phyloP scores from a whole-genome alignment of 805 yeast species.

The Wickerhamomyces pijperi region DNA sequence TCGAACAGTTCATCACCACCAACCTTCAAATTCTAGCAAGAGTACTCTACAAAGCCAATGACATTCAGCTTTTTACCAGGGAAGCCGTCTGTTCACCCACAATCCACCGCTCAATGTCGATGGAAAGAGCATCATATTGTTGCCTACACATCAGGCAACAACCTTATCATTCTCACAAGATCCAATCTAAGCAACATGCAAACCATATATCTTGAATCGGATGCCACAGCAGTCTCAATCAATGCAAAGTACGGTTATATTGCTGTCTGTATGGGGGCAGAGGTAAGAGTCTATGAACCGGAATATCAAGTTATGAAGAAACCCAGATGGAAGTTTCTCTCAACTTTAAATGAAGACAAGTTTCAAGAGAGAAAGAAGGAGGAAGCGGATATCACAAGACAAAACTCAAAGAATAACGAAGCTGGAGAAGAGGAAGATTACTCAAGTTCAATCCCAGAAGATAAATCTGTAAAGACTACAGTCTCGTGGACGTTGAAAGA shows the following conservation, averaged over 20 bases:
- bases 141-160: slow-evolving; percentile 78
- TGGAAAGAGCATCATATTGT: slow-evolving; percentile 61
- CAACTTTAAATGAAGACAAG: slow-evolving; percentile 1
- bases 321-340: slow-evolving; percentile 33
- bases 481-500: slow-evolving; percentile 36
- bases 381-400: not conserved
- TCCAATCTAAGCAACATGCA: slow-evolving; percentile 45
- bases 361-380: not conserved
- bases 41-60: slow-evolving; percentile 24
- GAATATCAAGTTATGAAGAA: slow-evolving; percentile 31
- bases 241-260: slow-evolving; percentile 48
- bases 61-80: slow-evolving; percentile 74
- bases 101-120: slow-evolving; percentile 42
- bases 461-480: not conserved
- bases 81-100: slow-evolving; percentile 52
- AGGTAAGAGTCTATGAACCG: slow-evolving; percentile 44
- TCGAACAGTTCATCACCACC: no score
- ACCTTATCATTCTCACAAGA: slow-evolving; percentile 54
- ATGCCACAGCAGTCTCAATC: slow-evolving; percentile 57
- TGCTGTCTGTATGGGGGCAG: slow-evolving; percentile 39
- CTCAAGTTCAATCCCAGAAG: not conserved
- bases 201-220: slow-evolving; percentile 60
- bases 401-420: no score
- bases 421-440: not conserved
- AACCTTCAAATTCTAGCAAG: no score